Evolutionary conservation across 805 yeast species (phyloP).

Genomic region (Saccharomycopsis malanga): DNA sequence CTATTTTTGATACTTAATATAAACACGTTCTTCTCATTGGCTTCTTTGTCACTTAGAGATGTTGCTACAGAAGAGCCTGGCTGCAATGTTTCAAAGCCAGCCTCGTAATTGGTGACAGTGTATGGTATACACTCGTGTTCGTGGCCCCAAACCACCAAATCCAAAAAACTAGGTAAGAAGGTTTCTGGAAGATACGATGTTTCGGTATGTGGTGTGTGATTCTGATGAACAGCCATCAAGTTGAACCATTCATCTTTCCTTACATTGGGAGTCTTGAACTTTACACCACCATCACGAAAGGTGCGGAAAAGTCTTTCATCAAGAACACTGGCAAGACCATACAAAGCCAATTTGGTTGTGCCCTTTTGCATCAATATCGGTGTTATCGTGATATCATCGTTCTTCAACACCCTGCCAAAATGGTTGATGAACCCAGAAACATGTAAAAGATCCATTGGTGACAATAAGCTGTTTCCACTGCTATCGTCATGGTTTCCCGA

Average conservation of each 20-base stretch:
- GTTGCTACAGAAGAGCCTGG: conserved; percentile 96
- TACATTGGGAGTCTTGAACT: conserved; percentile 62
- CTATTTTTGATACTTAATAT: conserved; percentile 57
- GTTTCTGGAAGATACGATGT: conserved; percentile 81
- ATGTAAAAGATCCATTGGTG: conserved; percentile 80
- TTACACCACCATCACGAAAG: conserved; percentile 73
- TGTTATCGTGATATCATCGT: conserved; percentile 62
- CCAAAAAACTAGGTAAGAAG: conserved; percentile 73
- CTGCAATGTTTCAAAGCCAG: conserved; percentile 72
- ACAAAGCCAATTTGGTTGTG: conserved; percentile 69
- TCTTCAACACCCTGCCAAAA: conserved; percentile 74
- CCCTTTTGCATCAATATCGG: conserved; percentile 86
- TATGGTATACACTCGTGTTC: conserved; percentile 89
- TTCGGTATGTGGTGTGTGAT: conserved; percentile 73
- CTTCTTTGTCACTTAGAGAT: conserved; percentile 78
- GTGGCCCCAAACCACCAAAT: conserved; percentile 93
- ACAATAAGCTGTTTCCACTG: conserved; percentile 73
- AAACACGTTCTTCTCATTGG: conserved; percentile 66
- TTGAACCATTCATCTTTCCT: conserved; percentile 70
- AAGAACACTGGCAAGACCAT: conserved; percentile 81
- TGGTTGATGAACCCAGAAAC: conserved; percentile 82
- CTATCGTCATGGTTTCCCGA: conserved; percentile 97
- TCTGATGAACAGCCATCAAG: conserved; percentile 84
- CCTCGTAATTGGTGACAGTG: conserved; percentile 44
- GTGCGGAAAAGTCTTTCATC: conserved; percentile 84